These are phyloP conservation scores for Cordyceps militaris DNA, from an alignment of 2,329 filamentous ascomycete species.

Conservation along the genomic window DNA sequence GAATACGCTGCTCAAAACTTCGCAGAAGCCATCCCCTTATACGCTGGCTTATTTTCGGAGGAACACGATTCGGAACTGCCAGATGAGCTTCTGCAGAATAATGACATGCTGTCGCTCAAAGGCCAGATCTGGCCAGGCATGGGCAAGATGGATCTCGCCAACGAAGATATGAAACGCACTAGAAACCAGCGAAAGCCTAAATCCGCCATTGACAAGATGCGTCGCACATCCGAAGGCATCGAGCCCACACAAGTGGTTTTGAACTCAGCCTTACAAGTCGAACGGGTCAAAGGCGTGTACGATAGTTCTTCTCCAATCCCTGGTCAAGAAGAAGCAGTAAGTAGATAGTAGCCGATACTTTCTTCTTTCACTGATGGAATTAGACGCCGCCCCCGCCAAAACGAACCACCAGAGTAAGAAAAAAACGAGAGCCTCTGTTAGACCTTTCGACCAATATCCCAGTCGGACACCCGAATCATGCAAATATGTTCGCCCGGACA, in stretches of 20 bases:
- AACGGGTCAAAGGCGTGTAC: conserved; percentile 51
- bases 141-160: conserved; percentile 75
- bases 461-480: conserved; percentile 12
- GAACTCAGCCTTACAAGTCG: conserved; percentile 42
- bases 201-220: conserved; percentile 62
- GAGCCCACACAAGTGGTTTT: conserved; percentile 60
- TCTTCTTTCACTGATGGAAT: background rate
- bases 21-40: conserved; percentile 21
- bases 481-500: background rate
- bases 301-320: conserved; percentile 46
- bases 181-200: conserved; percentile 72
- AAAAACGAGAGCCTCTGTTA: conserved; percentile 27
- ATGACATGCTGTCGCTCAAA: conserved; percentile 47
- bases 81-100: conserved; percentile 21
- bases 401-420: conserved; percentile 21
- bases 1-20: conserved; percentile 24
- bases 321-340: conserved; percentile 37
- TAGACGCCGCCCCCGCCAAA: conserved; percentile 25
- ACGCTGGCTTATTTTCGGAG: conserved; percentile 23
- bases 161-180: conserved; percentile 63
- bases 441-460: conserved; percentile 31
- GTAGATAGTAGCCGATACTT: conserved; percentile 15
- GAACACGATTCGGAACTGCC: conserved; percentile 23
- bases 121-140: conserved; percentile 71
- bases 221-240: conserved; percentile 55